Evolutionary conservation across 2,329 filamentous ascomycete genomes (phyloP), one percentile per base, ranked within the genome.

Genomic region (Fusarium keratoplasticum): DNA sequence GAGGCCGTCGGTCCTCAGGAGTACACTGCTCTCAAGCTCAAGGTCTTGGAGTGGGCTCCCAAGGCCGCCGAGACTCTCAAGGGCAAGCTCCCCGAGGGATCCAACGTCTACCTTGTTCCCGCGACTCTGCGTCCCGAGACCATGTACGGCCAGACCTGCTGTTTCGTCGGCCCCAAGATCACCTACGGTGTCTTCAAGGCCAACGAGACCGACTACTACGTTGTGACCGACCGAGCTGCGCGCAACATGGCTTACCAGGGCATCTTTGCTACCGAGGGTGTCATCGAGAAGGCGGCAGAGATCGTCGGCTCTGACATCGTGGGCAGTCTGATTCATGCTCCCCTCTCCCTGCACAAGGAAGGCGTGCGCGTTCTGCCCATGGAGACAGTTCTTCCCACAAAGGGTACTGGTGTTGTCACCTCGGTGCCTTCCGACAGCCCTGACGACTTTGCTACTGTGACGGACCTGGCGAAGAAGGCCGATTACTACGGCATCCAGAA

Each of bases 61-160:
- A 89, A 92, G 72, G 93, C 95, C 27, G 90, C 91, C 73, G 89
- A 93, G 75, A 86, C 90, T 62, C 84, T 98, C 67, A 89, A 92
- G 81, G 92, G 90, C 74, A 96, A 96, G 85, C 85, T 98, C 5
- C 94, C 96, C 7, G 88, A 91, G 38, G 91, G 89, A 73, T 92
- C 94, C 54, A 93, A 93, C 71, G 92, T 98, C 66, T 98, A 93
- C 86, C 93, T 98, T 79, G 91, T 98, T 14, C 94, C 96, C 14
- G 96, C 96, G 18, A 98, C 96, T 64, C 89, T 99, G 71, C 90
- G 96, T 71, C 95, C 96, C 3, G 96, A 99, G 87, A 99, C 96
- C 38, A 98, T 99, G 96, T 99, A 98, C 81, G 97, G 97, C 44
- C 96, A 98, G 84, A 97, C 92, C 5, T 97, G 94, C 85, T 98